Percentiles rank a stretch among this genome's conserved stretches.
These are phyloP conservation scores for Boletus speciosus DNA, from an alignment of 768 basidiomycete species.

Conservation along the genomic window DNA sequence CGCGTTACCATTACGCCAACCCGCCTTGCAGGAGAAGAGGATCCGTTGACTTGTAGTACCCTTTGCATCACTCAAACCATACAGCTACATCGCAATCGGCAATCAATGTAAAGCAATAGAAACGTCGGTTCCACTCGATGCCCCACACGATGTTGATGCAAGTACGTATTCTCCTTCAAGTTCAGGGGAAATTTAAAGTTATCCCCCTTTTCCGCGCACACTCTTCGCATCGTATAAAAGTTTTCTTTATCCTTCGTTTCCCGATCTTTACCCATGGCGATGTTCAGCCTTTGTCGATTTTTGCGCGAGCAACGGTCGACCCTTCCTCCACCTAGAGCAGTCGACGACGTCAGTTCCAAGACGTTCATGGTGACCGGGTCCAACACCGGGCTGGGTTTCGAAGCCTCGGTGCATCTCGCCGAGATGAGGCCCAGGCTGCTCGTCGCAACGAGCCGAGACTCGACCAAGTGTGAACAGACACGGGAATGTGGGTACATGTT, in stretches of 20 bases:
- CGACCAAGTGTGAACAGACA: constrained; percentile 20
- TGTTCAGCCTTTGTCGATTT: constrained; percentile 1
- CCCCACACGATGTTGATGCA: not conserved
- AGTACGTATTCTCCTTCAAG: not conserved
- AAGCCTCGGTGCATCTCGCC: constrained; percentile 31
- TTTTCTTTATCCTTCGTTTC: not conserved
- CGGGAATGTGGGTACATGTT: constrained; percentile 4
- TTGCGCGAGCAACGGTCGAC: constrained; percentile 20
- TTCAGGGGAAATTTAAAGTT: not conserved
- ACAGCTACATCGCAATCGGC: not conserved
- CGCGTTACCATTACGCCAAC: constrained; percentile 66
- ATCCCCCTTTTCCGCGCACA: not conserved
- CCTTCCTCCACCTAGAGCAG: constrained; percentile 5
- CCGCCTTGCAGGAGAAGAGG: constrained; percentile 31
- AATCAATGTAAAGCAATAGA: not conserved
- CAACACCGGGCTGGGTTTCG: constrained; percentile 38
- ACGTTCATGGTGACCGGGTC: constrained; percentile 48
- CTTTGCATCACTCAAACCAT: not conserved
- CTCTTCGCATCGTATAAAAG: not conserved
- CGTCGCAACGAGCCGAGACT: constrained; percentile 33
- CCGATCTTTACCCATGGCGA: not conserved
- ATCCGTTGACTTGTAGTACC: no score
- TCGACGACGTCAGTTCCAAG: constrained; percentile 40
- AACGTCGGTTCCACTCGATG: not conserved
- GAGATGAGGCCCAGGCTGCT: constrained; percentile 30